A percentile compares a stretch with the other conserved stretches of the same genome.
Conservation (phyloP, 2,329 filamentous ascomycete genomes). For the Sphaceloma murrayae region DNA sequence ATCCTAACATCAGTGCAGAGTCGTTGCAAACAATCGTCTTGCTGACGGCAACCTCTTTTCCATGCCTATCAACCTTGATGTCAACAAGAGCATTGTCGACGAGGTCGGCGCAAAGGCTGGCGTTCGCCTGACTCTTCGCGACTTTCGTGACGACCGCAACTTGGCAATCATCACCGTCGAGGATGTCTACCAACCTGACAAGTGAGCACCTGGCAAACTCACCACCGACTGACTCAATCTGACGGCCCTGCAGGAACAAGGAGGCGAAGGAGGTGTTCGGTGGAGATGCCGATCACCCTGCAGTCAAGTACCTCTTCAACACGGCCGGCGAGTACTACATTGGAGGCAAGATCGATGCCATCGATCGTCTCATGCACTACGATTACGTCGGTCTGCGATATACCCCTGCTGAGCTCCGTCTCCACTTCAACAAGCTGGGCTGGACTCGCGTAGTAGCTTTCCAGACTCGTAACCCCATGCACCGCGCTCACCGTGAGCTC, state of each 20-base stretch:
- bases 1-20: conserved; percentile 43
- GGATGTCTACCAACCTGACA: conserved; percentile 91
- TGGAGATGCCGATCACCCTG: conserved; percentile 81
- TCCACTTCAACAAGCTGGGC: conserved; percentile 98
- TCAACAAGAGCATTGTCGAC: conserved; percentile 65
- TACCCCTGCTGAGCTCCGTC: conserved; percentile 85
- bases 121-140: conserved; percentile 75
- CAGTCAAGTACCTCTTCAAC: conserved; percentile 78
- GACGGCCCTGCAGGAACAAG: conserved; percentile 50
- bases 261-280: conserved; percentile 95
- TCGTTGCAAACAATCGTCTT: conserved; percentile 80
- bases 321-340: conserved; percentile 81
- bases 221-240: background rate
- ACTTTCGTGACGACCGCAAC: conserved; percentile 93
- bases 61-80: conserved; percentile 93
- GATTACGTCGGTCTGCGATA: conserved; percentile 96
- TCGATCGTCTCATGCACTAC: conserved; percentile 95
- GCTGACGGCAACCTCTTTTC: conserved; percentile 83
- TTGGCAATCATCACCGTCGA: conserved; percentile 92
- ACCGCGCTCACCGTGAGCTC: conserved; percentile 93
- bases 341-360: conserved; percentile 89
- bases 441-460: conserved; percentile 97
- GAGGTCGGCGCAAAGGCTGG: conserved; percentile 67
- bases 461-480: conserved; percentile 99
- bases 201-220: conserved; percentile 47